phyloP scores from a whole-genome alignment of 2,329 filamentous ascomycete species.

The Paecilomyces sp. region DNA sequence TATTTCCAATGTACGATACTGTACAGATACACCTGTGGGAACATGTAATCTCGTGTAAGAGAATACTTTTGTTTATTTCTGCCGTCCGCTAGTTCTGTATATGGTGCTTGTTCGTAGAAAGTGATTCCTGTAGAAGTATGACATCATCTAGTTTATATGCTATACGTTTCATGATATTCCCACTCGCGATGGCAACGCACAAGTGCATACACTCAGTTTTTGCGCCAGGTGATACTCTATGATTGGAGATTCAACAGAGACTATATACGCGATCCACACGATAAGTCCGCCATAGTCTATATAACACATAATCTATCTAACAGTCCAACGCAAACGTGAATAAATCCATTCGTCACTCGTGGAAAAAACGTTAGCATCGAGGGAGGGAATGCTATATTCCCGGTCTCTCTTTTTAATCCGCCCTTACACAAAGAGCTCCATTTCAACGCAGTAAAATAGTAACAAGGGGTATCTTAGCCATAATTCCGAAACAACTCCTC shows the following conservation, averaged over 20 bases:
- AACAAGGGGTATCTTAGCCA: slow-evolving; percentile 5
- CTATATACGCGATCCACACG: background rate
- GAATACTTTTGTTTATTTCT: background rate
- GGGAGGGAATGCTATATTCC: background rate
- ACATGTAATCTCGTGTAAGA: background rate
- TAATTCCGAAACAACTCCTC: background rate
- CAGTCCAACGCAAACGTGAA: background rate
- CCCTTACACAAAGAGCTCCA: background rate
- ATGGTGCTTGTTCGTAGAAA: background rate
- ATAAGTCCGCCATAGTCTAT: background rate
- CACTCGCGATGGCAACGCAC: background rate
- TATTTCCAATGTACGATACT: slow-evolving; percentile 6
- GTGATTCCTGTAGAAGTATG: background rate
- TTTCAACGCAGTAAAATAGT: background rate
- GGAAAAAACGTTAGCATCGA: background rate
- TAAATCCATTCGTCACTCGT: background rate
- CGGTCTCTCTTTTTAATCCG: background rate
- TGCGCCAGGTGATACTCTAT: background rate
- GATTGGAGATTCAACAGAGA: background rate
- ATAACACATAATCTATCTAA: background rate
- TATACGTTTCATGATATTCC: background rate
- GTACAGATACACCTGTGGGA: slow-evolving; percentile 4
- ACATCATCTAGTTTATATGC: background rate
- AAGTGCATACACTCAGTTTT: background rate
- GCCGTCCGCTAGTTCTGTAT: background rate